Evolutionary conservation across 164 flowering plant species (phyloP).

Genomic region (Aristolochia contorta): DNA sequence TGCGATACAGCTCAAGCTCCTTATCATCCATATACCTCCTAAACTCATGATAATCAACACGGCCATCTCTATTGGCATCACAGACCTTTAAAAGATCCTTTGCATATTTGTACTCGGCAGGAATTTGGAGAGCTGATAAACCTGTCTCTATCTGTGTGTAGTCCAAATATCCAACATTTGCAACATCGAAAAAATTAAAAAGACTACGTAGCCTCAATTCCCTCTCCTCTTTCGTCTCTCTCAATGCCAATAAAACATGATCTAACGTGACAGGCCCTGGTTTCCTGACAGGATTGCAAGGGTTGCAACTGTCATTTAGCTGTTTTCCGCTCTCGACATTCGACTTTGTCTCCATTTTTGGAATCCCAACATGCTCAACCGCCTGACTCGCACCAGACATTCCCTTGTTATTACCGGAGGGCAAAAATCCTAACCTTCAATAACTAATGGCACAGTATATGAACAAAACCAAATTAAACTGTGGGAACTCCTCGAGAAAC

Average conservation of each 20-base stretch:
- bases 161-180: slow-evolving; percentile 60
- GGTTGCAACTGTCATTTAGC: slow-evolving; percentile 38
- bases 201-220: slow-evolving; percentile 64
- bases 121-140: slow-evolving; percentile 67
- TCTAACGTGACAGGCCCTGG: slow-evolving; percentile 67
- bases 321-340: slow-evolving; percentile 10
- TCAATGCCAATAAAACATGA: slow-evolving; percentile 71
- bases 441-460: too few species aligned
- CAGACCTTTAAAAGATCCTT: slow-evolving; percentile 70
- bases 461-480: too few species aligned
- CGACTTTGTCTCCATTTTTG: slow-evolving; percentile 18
- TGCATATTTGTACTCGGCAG: slow-evolving; percentile 79
- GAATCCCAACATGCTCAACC: slow-evolving; percentile 24
- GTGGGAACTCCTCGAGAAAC: too few species aligned
- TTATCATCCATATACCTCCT: slow-evolving; percentile 87
- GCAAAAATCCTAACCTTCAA: slow-evolving; percentile 2
- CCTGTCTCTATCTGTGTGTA: slow-evolving; percentile 71
- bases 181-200: slow-evolving; percentile 65
- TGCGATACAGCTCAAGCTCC: slow-evolving; percentile 81
- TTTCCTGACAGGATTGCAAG: slow-evolving; percentile 64
- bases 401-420: not conserved
- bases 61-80: slow-evolving; percentile 76
- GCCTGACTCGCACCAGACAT: slow-evolving; percentile 35
- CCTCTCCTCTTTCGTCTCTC: slow-evolving; percentile 81
- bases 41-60: slow-evolving; percentile 78